phyloP scores from a whole-genome alignment of 2,329 filamentous ascomycete species.

The Byssoonygena ceratinophila region DNA sequence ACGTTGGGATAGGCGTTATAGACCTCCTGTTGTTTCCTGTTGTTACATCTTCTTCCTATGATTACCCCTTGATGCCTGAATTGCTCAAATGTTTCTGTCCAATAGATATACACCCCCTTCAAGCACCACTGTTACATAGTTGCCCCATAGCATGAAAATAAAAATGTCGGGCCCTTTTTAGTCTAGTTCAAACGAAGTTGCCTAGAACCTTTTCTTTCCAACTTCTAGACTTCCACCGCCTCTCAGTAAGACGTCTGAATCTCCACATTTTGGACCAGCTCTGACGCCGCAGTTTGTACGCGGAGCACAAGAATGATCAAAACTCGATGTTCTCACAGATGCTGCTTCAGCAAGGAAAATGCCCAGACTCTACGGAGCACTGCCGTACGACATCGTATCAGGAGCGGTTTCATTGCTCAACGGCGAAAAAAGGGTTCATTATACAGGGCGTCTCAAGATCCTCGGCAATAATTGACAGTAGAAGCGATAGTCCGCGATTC shows the following conservation, averaged over 20 bases:
- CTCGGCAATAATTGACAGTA: slow-evolving; percentile 4
- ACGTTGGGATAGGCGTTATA: slow-evolving; percentile 9
- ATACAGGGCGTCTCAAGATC: slow-evolving; percentile 2
- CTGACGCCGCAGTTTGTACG: not conserved
- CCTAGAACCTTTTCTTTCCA: not conserved
- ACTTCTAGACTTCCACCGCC: not conserved
- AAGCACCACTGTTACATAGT: not conserved
- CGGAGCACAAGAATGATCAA: too few relatives aligned
- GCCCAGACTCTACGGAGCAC: not conserved
- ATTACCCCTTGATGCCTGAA: not conserved
- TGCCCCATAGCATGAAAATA: not conserved
- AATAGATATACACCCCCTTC: slow-evolving; percentile 2
- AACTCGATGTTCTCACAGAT: not conserved
- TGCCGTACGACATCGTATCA: slow-evolving; percentile 6
- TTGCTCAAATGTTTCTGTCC: slow-evolving; percentile 1
- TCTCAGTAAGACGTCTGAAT: too few relatives aligned
- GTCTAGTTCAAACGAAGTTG: not conserved
- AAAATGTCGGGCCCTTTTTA: not conserved
- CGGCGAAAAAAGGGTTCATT: not conserved
- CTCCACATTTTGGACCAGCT: too few relatives aligned
- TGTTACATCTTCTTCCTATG: not conserved
- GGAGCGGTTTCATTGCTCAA: slow-evolving; percentile 6
- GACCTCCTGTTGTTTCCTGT: slow-evolving; percentile 1
- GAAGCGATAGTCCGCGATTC: not conserved
- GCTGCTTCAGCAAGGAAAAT: not conserved